Evolutionary conservation across 305 asterid genomes (phyloP), one percentile per base, ranked within the genome.

Genomic region (Ilex paraguariensis): DNA sequence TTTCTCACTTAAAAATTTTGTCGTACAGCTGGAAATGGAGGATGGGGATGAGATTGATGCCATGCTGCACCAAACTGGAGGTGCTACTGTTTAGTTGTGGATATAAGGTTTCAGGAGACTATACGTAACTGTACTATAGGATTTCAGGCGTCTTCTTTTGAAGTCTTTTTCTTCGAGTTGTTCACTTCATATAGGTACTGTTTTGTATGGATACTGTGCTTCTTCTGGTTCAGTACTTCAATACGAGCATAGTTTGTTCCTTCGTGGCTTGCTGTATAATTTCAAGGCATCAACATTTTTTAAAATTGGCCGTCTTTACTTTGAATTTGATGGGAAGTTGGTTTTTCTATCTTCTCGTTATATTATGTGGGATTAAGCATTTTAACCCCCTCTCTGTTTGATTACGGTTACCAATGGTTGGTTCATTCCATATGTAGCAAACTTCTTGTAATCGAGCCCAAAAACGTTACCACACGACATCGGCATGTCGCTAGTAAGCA

Each of bases 11-110:
- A 3, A 13, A 46, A 10, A 7, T 46, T 46, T 8, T 57, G n/a
- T 56, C 40, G 5, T 56, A 13, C 66, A 77, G 78, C 69, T 73
- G 4, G 69, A 63, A 39, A 69, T 77, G 78, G 75, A 77, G 31
- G 79, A 77, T 12, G 79, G 76, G 1, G 82, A 77, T 60, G 79
- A 77, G 16, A 73, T 77, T 16, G 82, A 73, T 56, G 81, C 78
- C 12, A 77, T 77, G 78, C 68, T 77, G 66, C 81, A 77, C 46
- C 81, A 69, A 59, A 73, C 78, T 16, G 78, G 78, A 54, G 73
- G 78, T 21, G 55, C 13, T 28, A 33, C 17, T 33, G 53, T 5
- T 44, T 61, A 69, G 17, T 7, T 30, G 10, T 39, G 39, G 53
- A 46, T 46, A 3, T 46, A 16, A 51, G 32, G 15, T 30, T 31